Conservation (phyloP, 257 asterid genomes). For the Fraxinus cuspidata region DNA sequence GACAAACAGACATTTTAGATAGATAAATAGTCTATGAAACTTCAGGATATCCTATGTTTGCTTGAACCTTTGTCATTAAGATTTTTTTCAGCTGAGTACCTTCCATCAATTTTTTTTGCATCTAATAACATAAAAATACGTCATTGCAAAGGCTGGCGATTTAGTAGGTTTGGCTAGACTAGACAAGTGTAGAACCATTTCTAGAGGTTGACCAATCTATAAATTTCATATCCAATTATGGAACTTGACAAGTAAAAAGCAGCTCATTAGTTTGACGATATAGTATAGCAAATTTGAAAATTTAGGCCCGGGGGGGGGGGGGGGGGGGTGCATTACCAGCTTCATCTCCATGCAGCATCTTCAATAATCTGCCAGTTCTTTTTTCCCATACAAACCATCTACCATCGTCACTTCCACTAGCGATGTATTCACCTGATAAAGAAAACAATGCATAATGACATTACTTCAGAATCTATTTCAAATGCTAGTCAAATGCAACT, state of each 20-base stretch:
- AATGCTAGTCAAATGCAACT: not conserved
- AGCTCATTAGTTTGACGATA: not conserved
- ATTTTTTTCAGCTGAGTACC: not conserved
- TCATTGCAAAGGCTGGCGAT: not conserved
- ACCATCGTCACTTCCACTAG: conserved; percentile 99
- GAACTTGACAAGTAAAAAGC: not conserved
- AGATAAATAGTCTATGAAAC: not conserved
- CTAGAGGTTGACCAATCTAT: not conserved
- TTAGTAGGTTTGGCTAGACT: not conserved
- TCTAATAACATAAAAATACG: not conserved
- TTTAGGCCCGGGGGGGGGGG: not conserved
- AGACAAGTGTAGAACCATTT: conserved; percentile 3
- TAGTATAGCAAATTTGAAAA: not conserved
- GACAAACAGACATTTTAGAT: not conserved
- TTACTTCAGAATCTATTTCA: conserved; percentile 10
- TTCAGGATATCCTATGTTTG: not conserved
- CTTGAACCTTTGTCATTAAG: not conserved
- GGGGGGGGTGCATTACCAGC: conserved; percentile 52
- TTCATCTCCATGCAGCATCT: conserved; percentile 90
- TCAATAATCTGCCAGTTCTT: conserved; percentile 76
- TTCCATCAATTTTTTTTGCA: not conserved
- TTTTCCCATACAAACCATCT: conserved; percentile 98
- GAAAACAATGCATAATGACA: conserved; percentile 14
- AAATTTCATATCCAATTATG: not conserved
- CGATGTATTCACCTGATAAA: conserved; percentile 82